A percentile compares a stretch with the other conserved stretches of the same genome.
Evolutionary conservation across 495 filamentous ascomycete genomes (phyloP).

Genomic region (Talaromyces nanjingensis): DNA sequence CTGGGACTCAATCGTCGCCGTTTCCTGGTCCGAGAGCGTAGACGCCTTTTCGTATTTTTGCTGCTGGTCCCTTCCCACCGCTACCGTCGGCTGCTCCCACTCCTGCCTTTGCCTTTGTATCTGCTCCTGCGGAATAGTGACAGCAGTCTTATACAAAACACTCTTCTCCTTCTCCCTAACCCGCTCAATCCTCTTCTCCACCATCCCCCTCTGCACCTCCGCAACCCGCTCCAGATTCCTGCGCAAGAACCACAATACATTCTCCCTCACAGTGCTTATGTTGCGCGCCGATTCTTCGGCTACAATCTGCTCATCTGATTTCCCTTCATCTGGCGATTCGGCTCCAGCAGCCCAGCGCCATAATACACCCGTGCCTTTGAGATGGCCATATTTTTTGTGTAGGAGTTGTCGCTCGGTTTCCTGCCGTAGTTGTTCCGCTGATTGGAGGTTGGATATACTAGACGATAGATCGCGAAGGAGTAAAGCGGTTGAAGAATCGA

Average conservation of each 20-base stretch:
- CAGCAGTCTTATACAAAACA: slow-evolving; percentile 58
- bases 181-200: slow-evolving; percentile 76
- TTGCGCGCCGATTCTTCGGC: slow-evolving; percentile 62
- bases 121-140: neutral
- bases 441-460: slow-evolving; percentile 67
- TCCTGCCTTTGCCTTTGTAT: slow-evolving; percentile 2
- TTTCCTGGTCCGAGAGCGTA: slow-evolving; percentile 34
- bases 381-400: slow-evolving; percentile 56
- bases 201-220: slow-evolving; percentile 76
- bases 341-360: slow-evolving; percentile 66
- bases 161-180: slow-evolving; percentile 87
- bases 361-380: slow-evolving; percentile 22
- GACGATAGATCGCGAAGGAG: slow-evolving; percentile 76
- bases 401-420: slow-evolving; percentile 60
- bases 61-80: slow-evolving; percentile 8
- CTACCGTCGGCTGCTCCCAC: slow-evolving; percentile 11
- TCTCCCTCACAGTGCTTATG: slow-evolving; percentile 61
- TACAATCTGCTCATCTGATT: slow-evolving; percentile 54
- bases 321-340: slow-evolving; percentile 26
- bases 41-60: slow-evolving; percentile 16
- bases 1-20: slow-evolving; percentile 48
- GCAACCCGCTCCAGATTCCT: slow-evolving; percentile 66
- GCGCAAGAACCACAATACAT: slow-evolving; percentile 75
- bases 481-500: slow-evolving; percentile 78
- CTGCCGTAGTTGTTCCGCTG: slow-evolving; percentile 74